Evolutionary conservation across 129 eudicot genomes (phyloP).

Genomic region (Escallonia rubra): DNA sequence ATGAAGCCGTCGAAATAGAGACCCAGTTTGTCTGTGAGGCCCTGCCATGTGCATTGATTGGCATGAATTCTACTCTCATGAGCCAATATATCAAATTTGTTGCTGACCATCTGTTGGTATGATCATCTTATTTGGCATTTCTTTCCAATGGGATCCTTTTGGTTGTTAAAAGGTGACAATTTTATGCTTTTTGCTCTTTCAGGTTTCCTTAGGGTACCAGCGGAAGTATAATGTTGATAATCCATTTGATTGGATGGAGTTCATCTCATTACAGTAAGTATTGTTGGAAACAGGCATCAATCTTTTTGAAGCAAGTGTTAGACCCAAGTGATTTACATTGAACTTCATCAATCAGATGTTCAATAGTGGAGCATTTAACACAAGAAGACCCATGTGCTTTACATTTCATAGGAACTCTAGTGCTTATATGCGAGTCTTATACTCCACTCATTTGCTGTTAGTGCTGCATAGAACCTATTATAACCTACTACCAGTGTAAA

Average conservation of each 20-base stretch:
- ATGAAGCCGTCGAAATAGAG: slow-evolving; percentile 83
- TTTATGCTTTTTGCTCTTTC: slow-evolving; percentile 3
- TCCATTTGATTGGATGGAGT: slow-evolving; percentile 95
- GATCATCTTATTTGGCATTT: not conserved
- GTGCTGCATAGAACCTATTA: too few species aligned
- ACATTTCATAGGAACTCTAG: too few species aligned
- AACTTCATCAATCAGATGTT: too few species aligned
- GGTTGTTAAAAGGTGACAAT: not conserved
- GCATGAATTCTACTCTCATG: slow-evolving; percentile 80
- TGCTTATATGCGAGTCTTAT: too few species aligned
- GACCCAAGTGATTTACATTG: too few species aligned
- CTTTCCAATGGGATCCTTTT: not conserved
- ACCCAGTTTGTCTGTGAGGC: slow-evolving; percentile 75
- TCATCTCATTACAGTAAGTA: slow-evolving; percentile 78
- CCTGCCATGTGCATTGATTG: slow-evolving; percentile 76
- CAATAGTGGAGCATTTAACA: too few species aligned
- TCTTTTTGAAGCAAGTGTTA: too few species aligned
- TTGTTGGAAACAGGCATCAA: not conserved
- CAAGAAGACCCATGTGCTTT: too few species aligned
- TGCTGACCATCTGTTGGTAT: slow-evolving; percentile 78
- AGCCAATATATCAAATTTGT: slow-evolving; percentile 81
- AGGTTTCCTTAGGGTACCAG: slow-evolving; percentile 68
- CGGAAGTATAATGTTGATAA: slow-evolving; percentile 61
- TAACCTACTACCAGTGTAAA: too few species aligned
- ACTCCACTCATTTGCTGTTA: too few species aligned